Evolutionary conservation across 2,329 filamentous ascomycete species (phyloP).

Genomic region (Magnaporthiopsis rhizophila): DNA sequence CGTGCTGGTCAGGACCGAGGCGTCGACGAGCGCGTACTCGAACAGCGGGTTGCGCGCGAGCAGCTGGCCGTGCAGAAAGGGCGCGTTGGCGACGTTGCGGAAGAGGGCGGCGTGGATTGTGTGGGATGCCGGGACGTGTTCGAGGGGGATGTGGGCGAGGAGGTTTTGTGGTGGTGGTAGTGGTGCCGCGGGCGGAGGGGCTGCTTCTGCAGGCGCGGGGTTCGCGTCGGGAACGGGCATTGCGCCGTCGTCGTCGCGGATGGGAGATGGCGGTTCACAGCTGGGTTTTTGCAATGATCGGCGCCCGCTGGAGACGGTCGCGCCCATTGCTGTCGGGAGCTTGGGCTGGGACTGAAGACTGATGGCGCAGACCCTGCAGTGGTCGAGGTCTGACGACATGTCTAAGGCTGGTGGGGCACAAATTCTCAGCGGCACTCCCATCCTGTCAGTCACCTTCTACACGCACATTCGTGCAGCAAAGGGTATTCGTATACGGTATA

Average conservation of each 20-base stretch:
- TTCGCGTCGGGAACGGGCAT: not conserved
- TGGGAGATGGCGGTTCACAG: no score
- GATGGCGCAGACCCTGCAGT: no score
- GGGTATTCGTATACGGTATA: not conserved
- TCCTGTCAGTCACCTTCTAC: no score
- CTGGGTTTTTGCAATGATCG: no score
- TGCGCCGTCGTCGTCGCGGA: no score
- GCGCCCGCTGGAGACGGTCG: no score
- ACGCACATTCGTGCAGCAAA: no score
- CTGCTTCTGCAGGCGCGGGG: not conserved
- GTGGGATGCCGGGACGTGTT: slow-evolving; percentile 64
- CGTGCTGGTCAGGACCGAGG: slow-evolving; percentile 65
- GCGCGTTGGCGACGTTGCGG: slow-evolving; percentile 65
- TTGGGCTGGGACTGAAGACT: no score
- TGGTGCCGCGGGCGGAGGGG: slow-evolving; percentile 1
- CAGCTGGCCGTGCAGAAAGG: slow-evolving; percentile 73
- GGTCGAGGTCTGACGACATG: no score
- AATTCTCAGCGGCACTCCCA: no score
- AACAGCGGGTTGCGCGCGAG: slow-evolving; percentile 77
- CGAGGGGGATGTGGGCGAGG: slow-evolving; percentile 61
- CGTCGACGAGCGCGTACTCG: slow-evolving; percentile 92
- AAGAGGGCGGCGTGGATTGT: slow-evolving; percentile 70
- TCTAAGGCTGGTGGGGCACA: no score
- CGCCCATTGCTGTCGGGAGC: no score
- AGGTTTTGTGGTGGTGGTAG: slow-evolving; percentile 12